These are phyloP conservation scores for Neonectria sp. DNA, from an alignment of 2,329 filamentous ascomycete species.

Conservation along the genomic window DNA sequence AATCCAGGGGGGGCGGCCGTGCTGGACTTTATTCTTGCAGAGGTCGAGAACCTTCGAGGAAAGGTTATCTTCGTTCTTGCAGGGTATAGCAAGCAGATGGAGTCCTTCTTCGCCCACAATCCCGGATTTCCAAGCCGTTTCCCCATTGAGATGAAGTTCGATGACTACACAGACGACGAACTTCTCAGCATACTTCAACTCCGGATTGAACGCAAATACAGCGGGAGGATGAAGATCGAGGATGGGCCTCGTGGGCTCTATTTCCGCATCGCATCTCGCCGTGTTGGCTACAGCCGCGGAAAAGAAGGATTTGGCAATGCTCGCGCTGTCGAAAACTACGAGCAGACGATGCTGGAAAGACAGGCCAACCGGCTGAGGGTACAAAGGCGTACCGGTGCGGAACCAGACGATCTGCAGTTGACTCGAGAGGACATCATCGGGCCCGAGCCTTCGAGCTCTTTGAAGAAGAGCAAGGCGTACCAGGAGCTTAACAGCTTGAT, in stretches of 20 bases:
- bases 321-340: conserved; percentile 74
- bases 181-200: conserved; percentile 72
- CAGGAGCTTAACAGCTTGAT: conserved; percentile 69
- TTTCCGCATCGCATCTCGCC: conserved; percentile 72
- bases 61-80: conserved; percentile 81
- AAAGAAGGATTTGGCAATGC: conserved; percentile 82
- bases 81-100: conserved; percentile 83
- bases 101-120: conserved; percentile 82
- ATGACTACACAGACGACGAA: conserved; percentile 78
- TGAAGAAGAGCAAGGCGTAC: conserved; percentile 71
- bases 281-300: conserved; percentile 74
- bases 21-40: conserved; percentile 79
- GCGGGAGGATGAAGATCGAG: conserved; percentile 70
- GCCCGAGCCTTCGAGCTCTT: conserved; percentile 70
- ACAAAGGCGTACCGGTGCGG: conserved; percentile 58
- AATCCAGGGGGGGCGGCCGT: conserved; percentile 72
- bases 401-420: conserved; percentile 71
- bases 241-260: conserved; percentile 73
- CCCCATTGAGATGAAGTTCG: conserved; percentile 75
- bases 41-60: conserved; percentile 80
- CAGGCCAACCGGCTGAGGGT: conserved; percentile 70
- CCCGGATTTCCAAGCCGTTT: conserved; percentile 79
- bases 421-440: conserved; percentile 81
- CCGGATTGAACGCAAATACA: conserved; percentile 69
- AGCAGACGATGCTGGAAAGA: conserved; percentile 68